Evolutionary conservation across 345 rosid species (phyloP), one percentile per base, ranked within the genome.

Genomic region (Brassica rapa): DNA sequence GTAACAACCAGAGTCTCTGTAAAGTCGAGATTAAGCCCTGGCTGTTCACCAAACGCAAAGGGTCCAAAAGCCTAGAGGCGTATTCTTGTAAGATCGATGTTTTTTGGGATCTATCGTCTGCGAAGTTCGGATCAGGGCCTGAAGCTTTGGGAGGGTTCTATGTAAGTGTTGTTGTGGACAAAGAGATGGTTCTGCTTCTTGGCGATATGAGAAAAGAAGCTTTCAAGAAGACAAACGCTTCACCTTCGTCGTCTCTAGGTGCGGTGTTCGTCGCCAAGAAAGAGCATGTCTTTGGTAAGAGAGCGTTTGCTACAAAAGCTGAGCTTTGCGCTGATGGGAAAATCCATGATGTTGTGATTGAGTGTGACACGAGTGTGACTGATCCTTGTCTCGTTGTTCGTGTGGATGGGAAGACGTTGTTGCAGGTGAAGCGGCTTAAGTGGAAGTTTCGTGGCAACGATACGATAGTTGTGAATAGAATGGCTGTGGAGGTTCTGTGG

Each of bases 401-500:
- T 25, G 85, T 94, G 61, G 97, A 92, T 63, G 83, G 89, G 21
- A 89, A 89, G 90, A 83, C 80, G 0, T 87, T 88, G 76, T 80
- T 94, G 90, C 92, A 90, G 83, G 87, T 92, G 69, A 91, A 89
- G 86, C 82, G 93, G 81, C 87, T 94, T 61, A 88, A 83, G 81
- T 94, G 98, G 98, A 94, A 94, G 85, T 94, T 94, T 82, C 85
- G 98, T 6, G 98, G 98, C 6, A 94, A 94, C 72, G 84, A 85
- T 61, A 94, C 93, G 27, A 92, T 94, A 72, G 70, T 85, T 81
- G 95, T 92, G 65, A 97, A 94, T 85, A 97, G 94, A 64, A 80
- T 86, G 10, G 87, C 91, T 6, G 95, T 94, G 25, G 97, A 94
- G 78, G 93, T 94, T 77, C 88, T 86, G 2, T 94, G 98, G 98